Base-by-base conservation (phyloP, 2,329 filamentous ascomycete species). In the Biscogniauxia mediterranea region DNA sequence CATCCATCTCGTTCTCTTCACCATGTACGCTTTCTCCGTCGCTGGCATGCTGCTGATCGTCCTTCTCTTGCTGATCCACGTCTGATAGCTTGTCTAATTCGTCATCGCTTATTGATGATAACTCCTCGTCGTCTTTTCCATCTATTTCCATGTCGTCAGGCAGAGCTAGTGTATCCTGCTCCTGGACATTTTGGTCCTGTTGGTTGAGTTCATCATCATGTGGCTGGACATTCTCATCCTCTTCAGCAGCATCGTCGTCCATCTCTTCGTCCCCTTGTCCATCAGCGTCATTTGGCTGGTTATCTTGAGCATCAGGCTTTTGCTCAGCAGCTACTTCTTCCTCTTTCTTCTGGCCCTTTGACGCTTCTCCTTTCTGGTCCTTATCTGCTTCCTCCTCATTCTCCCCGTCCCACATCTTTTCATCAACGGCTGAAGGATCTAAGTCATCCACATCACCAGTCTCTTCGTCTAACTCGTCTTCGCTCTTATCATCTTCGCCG, bases 351-450 rank as follows among this genome's bases (percentile, higher is more conserved):
- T 89, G 82, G 0, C 88, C 89, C 70, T 91, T 88, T 20, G 90
- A 80, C 61, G 92, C 83, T 58, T 93, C 87, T 5, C 87, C 89
- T 71, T 92, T 82, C 70, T 92, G 90, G 52, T 97, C 90, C 68
- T 95, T 95, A 54, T 94, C 90, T 1, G 90, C 88, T 54, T 93
- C 87, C 52, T 93, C 84, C 52, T 92, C 89, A 57, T 89, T 88
- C 53, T 89, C 88, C 49, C 93, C 93, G 76, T 99, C 93, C 95
- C 95, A 99, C 85, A 98, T 93, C 81, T 98, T 99, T 79, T 99
- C 96, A 73, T 99, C 96, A 1, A 98, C 90, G 20, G 94, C 91
- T 17, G 88, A 90, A 13, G 92, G 89, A 68, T 97, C 94, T 51
- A 97, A 81, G 70, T 96, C 92, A 77, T 97, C 92, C 11, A 98